Evolutionary conservation across 192 early-diverging fungal genomes (phyloP).

Genomic region (Funneliformis mosseae): DNA sequence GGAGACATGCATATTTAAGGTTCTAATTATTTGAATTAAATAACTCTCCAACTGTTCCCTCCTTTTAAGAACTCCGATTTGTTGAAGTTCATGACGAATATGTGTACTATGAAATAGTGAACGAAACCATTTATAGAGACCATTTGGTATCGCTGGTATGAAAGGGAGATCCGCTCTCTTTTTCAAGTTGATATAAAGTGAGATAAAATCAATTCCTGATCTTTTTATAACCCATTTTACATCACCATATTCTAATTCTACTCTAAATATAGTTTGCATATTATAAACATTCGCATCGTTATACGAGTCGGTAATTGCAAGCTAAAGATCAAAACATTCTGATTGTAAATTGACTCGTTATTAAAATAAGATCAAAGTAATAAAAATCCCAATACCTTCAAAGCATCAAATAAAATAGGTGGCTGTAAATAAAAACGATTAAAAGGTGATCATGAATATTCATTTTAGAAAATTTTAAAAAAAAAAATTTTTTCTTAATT

Average conservation of each 20-base stretch:
- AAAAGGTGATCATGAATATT: background rate
- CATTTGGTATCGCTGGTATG: conserved; percentile 39
- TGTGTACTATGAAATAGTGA: conserved; percentile 6
- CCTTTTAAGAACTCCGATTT: conserved; percentile 51
- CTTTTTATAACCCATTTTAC: conserved; percentile 75
- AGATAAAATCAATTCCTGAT: conserved; percentile 67
- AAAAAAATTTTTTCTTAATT: conserved; percentile 37
- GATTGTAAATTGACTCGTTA: background rate
- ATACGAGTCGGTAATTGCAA: conserved; percentile 53
- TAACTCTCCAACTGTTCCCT: conserved; percentile 64
- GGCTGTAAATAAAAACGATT: conserved; percentile 32
- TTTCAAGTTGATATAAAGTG: conserved; percentile 63
- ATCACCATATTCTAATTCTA: conserved; percentile 76
- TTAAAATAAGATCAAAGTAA: background rate
- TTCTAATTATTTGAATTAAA: conserved; percentile 58
- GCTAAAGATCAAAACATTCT: conserved; percentile 37
- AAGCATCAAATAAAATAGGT: conserved; percentile 40
- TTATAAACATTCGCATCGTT: conserved; percentile 39
- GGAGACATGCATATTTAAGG: conserved; percentile 60
- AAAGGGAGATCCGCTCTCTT: conserved; percentile 48
- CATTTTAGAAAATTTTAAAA: background rate
- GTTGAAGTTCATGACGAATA: conserved; percentile 34
- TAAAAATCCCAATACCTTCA: conserved; percentile 29
- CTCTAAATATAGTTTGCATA: conserved; percentile 62
- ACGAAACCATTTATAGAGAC: conserved; percentile 7